Base-by-base conservation (phyloP, 805 yeast species). In the Candida stauntonica region DNA sequence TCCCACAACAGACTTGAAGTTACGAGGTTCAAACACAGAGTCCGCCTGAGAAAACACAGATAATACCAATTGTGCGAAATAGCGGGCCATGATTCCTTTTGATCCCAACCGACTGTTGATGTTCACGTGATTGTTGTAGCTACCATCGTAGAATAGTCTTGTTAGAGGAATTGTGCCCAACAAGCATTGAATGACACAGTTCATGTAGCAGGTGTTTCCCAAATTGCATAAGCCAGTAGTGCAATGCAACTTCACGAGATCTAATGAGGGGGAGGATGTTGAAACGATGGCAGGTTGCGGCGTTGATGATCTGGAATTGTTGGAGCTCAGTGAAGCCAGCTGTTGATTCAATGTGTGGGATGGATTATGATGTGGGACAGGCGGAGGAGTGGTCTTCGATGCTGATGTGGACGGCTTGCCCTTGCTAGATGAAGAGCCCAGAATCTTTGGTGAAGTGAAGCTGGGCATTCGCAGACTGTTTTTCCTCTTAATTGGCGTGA, bases 131-230 rank as follows among this genome's bases (percentile, higher is more conserved):
- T 71, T 71, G 44, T 71, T 70, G 60, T 79, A 87, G 1, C 76
- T 61, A 12, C 77, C 79, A 46, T 70, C 62, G 31, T 81, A 63
- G 52, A 89, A 84, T 39, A 83, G 75, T 32, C 65, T 67, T 3
- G 81, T 70, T 19, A 89, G 62, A 42, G 77, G 79, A 1, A 77
- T 77, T 0, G 91, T 79, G 1, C 91, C 89, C 4, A 81, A 70
- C 26, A 91, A 58, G 58, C 96, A 86, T 62, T 89, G 98, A n/a
- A 89, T 60, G 3, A 84, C 71, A 48, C 95, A 83, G 61, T 89
- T 89, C 88, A 89, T 83, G 60, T 89, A 89, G 59, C 97, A 89
- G 0, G 95, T 84, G 53, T 91, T 91, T 3, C 96, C 96, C 45
- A 89, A 65, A 57, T 89, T 89, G 12, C 70, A 67, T 5, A 89